Base-by-base conservation (phyloP, 495 filamentous ascomycete genomes). In the Talaromyces stipitatus region DNA sequence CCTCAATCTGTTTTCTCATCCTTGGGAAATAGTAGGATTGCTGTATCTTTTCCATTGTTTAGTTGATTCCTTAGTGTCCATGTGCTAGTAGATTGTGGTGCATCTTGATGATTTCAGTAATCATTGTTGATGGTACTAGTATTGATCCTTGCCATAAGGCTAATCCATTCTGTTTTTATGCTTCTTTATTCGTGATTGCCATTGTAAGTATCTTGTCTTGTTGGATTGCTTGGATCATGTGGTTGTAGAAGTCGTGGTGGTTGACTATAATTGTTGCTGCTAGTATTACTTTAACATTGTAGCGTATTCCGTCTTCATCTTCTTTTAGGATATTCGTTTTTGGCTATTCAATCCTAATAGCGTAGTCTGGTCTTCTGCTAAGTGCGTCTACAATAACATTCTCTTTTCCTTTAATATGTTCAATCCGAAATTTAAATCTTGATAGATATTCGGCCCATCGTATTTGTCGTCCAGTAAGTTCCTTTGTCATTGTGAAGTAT, bases 341-440 rank as follows among this genome's bases (percentile, higher is more conserved):
- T 43, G 20, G 45, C 43, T 56, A 30, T 26, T 48, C 60, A n/a
- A 30, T 29, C 9, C 48, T 46, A 30, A 51, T 6, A 22, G 33
- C 4, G 16, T 65, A 65, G 33, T 61, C 56, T n/a, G 48, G 53
- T 61, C 43, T 16, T 59, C 46, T 36, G 27, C 56, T 61, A 4
- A 61, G 57, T 22, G 24, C 43, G 27, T 61, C 54, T 55, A 18
- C 52, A 48, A 59, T 18, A 10, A 33, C 52, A 18, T 61, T 63
- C 12, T 51, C 57, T 46, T 61, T 46, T 60, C 64, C 52, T 58
- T n/a, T n/a, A n/a, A n/a, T n/a, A n/a, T n/a, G n/a, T n/a, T n/a
- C n/a, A n/a, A n/a, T n/a, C n/a, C n/a, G n/a, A n/a, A n/a, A n/a
- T n/a, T n/a, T n/a, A n/a, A n/a, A n/a, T n/a, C n/a, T n/a, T n/a